Conservation (phyloP, 805 yeast genomes). For the Kodamaea leandrae region DNA sequence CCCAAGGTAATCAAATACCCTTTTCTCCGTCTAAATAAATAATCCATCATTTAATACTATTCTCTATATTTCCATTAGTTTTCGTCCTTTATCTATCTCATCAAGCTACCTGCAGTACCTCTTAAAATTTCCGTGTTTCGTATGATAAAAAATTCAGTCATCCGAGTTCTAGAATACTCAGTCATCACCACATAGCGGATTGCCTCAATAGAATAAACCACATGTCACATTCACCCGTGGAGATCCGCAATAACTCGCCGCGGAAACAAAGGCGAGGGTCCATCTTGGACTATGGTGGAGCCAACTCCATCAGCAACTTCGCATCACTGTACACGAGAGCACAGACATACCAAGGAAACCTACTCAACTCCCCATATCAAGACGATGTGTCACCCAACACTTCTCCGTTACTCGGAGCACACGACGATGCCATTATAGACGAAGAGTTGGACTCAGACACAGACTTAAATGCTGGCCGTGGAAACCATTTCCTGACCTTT, state of each 20-base stretch:
- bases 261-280: constrained; percentile 22
- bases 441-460: constrained; percentile 9
- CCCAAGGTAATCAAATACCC: no score
- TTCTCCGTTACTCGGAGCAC: constrained; percentile 15
- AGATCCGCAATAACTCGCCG: neutral
- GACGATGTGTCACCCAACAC: constrained; percentile 24
- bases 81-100: no score
- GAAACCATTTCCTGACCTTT: constrained; percentile 6
- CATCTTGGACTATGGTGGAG: constrained; percentile 33
- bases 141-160: no score
- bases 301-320: constrained; percentile 38
- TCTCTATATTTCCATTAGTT: no score
- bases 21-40: no score
- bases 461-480: neutral
- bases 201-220: no score
- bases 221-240: constrained; percentile 1
- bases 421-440: constrained; percentile 12
- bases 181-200: no score
- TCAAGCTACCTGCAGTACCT: no score
- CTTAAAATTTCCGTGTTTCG: no score
- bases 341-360: constrained; percentile 22
- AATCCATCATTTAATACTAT: no score
- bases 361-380: constrained; percentile 10
- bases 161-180: no score
- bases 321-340: constrained; percentile 41